These are phyloP conservation scores for Peribolospora baueri DNA, from an alignment of 768 basidiomycete species.

Conservation along the genomic window DNA sequence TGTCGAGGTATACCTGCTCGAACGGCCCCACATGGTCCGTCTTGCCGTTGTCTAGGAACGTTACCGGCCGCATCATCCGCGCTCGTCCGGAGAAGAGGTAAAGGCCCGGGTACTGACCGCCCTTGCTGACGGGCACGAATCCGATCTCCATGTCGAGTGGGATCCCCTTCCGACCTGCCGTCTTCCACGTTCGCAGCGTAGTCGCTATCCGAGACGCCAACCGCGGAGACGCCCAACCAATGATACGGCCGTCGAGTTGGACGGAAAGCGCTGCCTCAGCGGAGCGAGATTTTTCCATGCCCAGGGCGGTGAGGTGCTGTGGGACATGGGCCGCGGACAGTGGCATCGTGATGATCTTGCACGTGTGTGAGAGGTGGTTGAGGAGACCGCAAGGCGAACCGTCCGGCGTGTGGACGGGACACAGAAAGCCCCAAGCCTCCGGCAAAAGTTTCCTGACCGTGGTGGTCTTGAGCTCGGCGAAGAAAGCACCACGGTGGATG, in stretches of 20 bases:
- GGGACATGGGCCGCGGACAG: slow-evolving; percentile 46
- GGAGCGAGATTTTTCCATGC: slow-evolving; percentile 68
- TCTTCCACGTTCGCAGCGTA: slow-evolving; percentile 79
- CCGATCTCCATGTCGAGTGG: slow-evolving; percentile 91
- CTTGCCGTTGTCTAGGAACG: slow-evolving; percentile 58
- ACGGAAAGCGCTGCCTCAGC: slow-evolving; percentile 61
- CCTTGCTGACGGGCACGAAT: slow-evolving; percentile 59
- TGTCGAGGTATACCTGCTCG: slow-evolving; percentile 98
- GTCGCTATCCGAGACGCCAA: slow-evolving; percentile 58
- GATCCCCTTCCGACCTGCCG: slow-evolving; percentile 52
- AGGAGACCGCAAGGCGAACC: slow-evolving; percentile 91
- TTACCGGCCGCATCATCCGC: slow-evolving; percentile 96
- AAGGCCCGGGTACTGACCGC: slow-evolving; percentile 89
- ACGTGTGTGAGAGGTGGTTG: slow-evolving; percentile 83
- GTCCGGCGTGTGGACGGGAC: slow-evolving; percentile 96
- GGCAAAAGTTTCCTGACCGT: slow-evolving; percentile 87
- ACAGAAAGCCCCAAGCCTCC: slow-evolving; percentile 97
- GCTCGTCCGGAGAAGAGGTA: slow-evolving; percentile 68
- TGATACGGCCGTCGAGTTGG: slow-evolving; percentile 82
- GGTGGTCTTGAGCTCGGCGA: slow-evolving; percentile 93
- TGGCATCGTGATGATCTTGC: slow-evolving; percentile 61
- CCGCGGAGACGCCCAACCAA: slow-evolving; percentile 67
- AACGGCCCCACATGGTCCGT: slow-evolving; percentile 85
- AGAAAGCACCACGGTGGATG: slow-evolving; percentile 97
- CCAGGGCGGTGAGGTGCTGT: slow-evolving; percentile 52